Evolutionary conservation across 306 rosid genomes (phyloP).

Genomic region (Glycine tomentella): DNA sequence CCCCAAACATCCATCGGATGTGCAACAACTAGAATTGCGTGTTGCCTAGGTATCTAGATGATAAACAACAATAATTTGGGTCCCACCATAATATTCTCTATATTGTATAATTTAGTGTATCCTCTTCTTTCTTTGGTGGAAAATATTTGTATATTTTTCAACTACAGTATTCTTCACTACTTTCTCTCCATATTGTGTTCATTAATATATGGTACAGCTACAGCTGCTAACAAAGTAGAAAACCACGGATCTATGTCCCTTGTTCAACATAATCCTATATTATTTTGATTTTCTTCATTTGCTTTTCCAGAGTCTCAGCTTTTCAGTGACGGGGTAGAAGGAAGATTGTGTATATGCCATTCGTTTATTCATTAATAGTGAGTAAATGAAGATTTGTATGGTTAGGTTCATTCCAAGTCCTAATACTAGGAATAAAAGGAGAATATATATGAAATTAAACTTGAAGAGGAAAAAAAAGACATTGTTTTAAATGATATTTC

Average conservation of each 20-base stretch:
- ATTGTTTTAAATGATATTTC: too few relatives aligned
- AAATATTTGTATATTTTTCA: not conserved
- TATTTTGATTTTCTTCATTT: too few relatives aligned
- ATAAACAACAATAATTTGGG: conserved; percentile 18
- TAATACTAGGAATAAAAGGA: not conserved
- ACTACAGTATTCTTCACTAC: conserved; percentile 27
- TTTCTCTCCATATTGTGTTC: not conserved
- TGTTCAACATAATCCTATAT: too few relatives aligned
- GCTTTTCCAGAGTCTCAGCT: too few relatives aligned
- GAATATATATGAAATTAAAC: not conserved
- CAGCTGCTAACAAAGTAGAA: not conserved
- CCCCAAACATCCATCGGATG: conserved; percentile 54
- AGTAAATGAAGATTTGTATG: not conserved
- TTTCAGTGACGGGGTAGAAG: too few relatives aligned
- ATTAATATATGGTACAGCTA: not conserved
- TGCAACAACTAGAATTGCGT: conserved; percentile 53
- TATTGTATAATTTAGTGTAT: not conserved
- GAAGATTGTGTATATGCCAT: not conserved
- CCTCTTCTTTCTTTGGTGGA: too few relatives aligned
- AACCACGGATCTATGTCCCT: too few relatives aligned
- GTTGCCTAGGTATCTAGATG: conserved; percentile 40
- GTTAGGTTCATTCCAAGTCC: conserved; percentile 11
- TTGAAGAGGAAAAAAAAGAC: not conserved
- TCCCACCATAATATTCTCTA: conserved; percentile 4
- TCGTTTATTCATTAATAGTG: not conserved